Base-by-base conservation (phyloP, 192 early-diverging fungal genomes). In the Backusella tarrabulga region DNA sequence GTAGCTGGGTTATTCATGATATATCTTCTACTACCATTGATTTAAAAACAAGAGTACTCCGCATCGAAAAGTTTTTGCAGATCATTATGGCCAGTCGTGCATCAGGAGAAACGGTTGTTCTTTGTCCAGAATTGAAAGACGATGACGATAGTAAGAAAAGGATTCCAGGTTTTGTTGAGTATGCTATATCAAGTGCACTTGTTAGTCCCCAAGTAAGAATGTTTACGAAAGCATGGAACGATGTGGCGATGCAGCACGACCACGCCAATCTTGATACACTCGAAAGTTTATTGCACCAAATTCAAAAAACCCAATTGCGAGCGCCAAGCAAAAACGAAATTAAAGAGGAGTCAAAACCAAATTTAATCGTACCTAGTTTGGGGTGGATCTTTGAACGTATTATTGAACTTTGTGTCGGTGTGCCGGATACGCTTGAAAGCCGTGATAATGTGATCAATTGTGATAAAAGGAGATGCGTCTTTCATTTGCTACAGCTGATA, bases 371-470 rank as follows among this genome's bases (percentile, higher is more conserved):
- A 9, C 91, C 92, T 7, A 87, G 90, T 63, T 44, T 94, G n/a
- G 92, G 88, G 8, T 94, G 92, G 92, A 79, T 94, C 69, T 83
- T 94, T 67, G 91, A 92, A 72, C 89, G 91, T 35, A 89, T 92
- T 87, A 72, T 92, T 42, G 90, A 92, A 75, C 77, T 92, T 60
- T 92, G 91, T 84, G 89, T 90, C 54, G 88, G 89, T 73, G 85
- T 88, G 21, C 88, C 89, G 0, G 88, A 92, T 71, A 83, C 85
- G 40, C 79, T 89, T 46, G 84, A 85, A 41, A 85, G 84, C 34
- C 85, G 86, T 15, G 85, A 90, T 11, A 82, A 86, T 35, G 79
- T 92, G 41, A 82, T 94, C 17, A 90, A 92, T 69, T 80, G 90
- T 74, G 92, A 91, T 73, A 92, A 94, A 75, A 86, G 91, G 32